phyloP scores from a whole-genome alignment of 176 grass and related monocot genomes.

The Puya raimondii region DNA sequence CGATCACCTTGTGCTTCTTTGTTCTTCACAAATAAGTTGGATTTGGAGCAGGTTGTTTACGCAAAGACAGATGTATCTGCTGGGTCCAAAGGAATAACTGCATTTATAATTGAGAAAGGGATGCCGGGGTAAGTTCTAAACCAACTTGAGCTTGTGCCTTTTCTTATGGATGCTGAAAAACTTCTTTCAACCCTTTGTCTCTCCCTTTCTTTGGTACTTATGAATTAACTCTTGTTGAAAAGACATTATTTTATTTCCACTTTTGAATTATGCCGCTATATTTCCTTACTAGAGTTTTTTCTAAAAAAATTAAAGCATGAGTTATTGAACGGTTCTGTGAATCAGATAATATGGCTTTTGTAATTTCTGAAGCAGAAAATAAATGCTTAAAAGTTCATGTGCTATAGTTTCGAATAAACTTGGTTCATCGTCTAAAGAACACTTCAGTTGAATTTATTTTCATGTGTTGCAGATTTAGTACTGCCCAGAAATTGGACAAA shows the following conservation, averaged over 20 bases:
- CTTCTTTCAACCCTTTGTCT: not conserved
- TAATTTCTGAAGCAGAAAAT: not conserved
- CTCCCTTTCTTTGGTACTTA: not conserved
- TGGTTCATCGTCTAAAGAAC: too few relatives aligned
- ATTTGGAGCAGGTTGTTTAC: slow-evolving; percentile 76
- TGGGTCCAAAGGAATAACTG: slow-evolving; percentile 93
- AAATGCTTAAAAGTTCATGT: too few relatives aligned
- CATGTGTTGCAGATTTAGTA: slow-evolving; percentile 63
- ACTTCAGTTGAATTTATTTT: not conserved
- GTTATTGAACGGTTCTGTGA: not conserved
- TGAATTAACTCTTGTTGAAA: not conserved
- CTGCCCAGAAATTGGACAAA: slow-evolving; percentile 94
- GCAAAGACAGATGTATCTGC: slow-evolving; percentile 79
- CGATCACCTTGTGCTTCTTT: not conserved
- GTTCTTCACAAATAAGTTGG: slow-evolving; percentile 16
- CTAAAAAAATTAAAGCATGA: not conserved
- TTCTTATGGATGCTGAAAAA: not conserved
- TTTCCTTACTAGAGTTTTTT: not conserved
- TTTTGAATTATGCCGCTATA: not conserved
- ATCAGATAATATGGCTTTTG: too few relatives aligned
- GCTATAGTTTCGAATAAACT: too few relatives aligned
- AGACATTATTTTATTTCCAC: not conserved
- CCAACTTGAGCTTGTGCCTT: slow-evolving; percentile 1
- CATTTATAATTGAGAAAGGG: slow-evolving; percentile 97
- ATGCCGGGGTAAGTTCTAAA: slow-evolving; percentile 63